Percentiles rank a stretch among this genome's conserved stretches.
These are phyloP conservation scores for Coniferiporia sulphurascens DNA, from an alignment of 1,284 basidiomycete species.

Conservation along the genomic window DNA sequence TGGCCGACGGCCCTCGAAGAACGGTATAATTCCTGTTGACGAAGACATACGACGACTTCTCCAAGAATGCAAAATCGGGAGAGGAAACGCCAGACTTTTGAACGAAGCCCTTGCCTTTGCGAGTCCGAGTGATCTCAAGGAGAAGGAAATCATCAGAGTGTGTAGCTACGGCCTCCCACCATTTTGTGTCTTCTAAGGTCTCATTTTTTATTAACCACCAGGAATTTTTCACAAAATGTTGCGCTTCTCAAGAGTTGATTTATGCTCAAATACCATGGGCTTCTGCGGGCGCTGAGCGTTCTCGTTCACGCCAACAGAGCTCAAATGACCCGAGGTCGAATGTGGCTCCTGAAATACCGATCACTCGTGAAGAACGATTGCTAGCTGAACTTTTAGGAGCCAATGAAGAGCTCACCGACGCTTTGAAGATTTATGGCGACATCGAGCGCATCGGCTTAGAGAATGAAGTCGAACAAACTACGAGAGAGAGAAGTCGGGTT, in stretches of 20 bases:
- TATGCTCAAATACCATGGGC: slow-evolving; percentile 78
- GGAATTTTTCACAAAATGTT: slow-evolving; percentile 73
- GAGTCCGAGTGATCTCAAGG: slow-evolving; percentile 59
- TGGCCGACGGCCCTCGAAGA: slow-evolving; percentile 39
- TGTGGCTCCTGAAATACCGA: slow-evolving; percentile 1
- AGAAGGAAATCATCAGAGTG: slow-evolving; percentile 58
- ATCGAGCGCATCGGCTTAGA: slow-evolving; percentile 61
- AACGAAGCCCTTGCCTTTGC: slow-evolving; percentile 60
- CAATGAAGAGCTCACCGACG: slow-evolving; percentile 50
- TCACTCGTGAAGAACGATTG: slow-evolving; percentile 28
- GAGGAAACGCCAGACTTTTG: slow-evolving; percentile 64
- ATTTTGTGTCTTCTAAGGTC: neutral
- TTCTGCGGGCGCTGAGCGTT: slow-evolving; percentile 64
- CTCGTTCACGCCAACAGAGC: slow-evolving; percentile 31
- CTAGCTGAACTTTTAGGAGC: slow-evolving; percentile 61
- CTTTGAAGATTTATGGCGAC: slow-evolving; percentile 55
- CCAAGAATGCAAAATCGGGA: slow-evolving; percentile 73
- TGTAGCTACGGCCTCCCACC: slow-evolving; percentile 21
- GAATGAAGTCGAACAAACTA: slow-evolving; percentile 35
- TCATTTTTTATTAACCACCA: slow-evolving; percentile 25
- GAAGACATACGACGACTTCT: slow-evolving; percentile 74
- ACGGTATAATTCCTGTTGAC: slow-evolving; percentile 64
- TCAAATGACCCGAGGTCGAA: slow-evolving; percentile 20
- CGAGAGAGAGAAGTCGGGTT: slow-evolving; percentile 55
- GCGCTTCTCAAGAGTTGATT: slow-evolving; percentile 67